A percentile compares a stretch with the other conserved stretches of the same genome.
Conservation (phyloP, 1,284 basidiomycete species). For the Rhizopogon hawkerae region DNA sequence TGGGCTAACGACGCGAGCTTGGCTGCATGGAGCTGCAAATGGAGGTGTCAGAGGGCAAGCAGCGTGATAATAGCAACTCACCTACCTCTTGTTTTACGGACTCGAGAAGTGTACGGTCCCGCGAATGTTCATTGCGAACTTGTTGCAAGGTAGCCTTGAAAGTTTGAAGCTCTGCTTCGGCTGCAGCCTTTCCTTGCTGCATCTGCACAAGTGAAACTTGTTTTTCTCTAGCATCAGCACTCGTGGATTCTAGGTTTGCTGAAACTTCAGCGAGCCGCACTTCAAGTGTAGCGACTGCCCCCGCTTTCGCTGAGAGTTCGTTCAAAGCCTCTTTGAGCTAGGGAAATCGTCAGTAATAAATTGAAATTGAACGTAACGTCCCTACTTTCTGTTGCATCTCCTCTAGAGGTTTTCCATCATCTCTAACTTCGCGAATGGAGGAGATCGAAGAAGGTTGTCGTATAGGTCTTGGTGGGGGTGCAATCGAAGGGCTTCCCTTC, state of each 20-base stretch:
- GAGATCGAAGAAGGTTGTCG: constrained; percentile 52
- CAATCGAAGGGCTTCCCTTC: constrained; percentile 26
- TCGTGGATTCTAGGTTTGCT: constrained; percentile 40
- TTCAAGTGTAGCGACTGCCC: constrained; percentile 43
- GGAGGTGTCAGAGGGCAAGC: constrained; percentile 9
- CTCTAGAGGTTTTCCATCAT: constrained; percentile 46
- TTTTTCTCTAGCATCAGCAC: constrained; percentile 42
- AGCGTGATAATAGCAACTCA: neutral
- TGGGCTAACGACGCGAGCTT: constrained; percentile 35
- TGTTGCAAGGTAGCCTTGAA: constrained; percentile 36
- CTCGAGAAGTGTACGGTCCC: constrained; percentile 30
- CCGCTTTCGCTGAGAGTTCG: constrained; percentile 44
- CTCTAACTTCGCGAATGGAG: constrained; percentile 60
- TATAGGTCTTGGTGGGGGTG: constrained; percentile 28
- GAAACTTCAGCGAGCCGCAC: constrained; percentile 42
- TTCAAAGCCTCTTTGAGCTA: constrained; percentile 53
- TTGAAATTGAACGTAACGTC: constrained; percentile 1
- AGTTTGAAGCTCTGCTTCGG: constrained; percentile 41
- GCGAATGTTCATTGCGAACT: constrained; percentile 34
- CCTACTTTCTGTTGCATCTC: constrained; percentile 56
- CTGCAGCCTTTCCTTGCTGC: constrained; percentile 38
- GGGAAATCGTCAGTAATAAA: constrained; percentile 11
- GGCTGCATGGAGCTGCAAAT: constrained; percentile 42
- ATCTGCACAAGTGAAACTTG: constrained; percentile 36
- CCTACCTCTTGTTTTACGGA: constrained; percentile 45